Evolutionary conservation across 2,329 filamentous ascomycete species (phyloP).

Genomic region (Aphanoascus verrucosus): DNA sequence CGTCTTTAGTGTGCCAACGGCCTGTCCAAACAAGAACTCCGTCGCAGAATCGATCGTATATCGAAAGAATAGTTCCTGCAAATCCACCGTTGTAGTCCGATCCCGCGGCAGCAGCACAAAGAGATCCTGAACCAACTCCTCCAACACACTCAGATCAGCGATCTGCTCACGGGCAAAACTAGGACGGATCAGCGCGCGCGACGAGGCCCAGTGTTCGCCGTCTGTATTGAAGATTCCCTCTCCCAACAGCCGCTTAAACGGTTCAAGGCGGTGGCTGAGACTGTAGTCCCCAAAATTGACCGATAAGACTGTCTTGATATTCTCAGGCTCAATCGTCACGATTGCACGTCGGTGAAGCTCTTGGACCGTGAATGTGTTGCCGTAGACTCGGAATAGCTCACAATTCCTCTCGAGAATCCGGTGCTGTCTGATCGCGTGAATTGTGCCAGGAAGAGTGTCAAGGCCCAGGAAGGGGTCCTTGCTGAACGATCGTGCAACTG

Average conservation of each 20-base stretch:
- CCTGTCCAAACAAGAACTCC: constrained; percentile 64
- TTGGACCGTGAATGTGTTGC: constrained; percentile 8
- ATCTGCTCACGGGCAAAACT: constrained; percentile 44
- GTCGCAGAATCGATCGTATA: constrained; percentile 66
- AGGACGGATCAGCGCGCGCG: constrained; percentile 35
- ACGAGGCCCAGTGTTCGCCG: constrained; percentile 38
- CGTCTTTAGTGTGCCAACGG: constrained; percentile 48
- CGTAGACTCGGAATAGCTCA: constrained; percentile 7
- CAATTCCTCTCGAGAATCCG: constrained; percentile 2
- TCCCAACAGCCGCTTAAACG: constrained; percentile 34
- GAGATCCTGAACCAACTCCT: constrained; percentile 48
- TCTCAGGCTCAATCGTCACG: constrained; percentile 31
- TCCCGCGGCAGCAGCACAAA: constrained; percentile 46
- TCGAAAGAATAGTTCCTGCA: constrained; percentile 53
- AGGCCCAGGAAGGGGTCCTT: constrained; percentile 46
- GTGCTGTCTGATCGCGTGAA: constrained; percentile 1
- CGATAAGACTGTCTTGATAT: constrained; percentile 46
- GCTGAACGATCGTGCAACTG: constrained; percentile 37
- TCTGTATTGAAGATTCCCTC: constrained; percentile 41
- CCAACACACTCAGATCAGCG: constrained; percentile 46
- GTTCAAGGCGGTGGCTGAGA: constrained; percentile 29
- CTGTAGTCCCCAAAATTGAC: constrained; percentile 43
- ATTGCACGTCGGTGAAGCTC: constrained; percentile 12
- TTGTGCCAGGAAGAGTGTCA: constrained; percentile 34
- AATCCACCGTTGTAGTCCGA: constrained; percentile 43